A percentile compares a stretch with the other conserved stretches of the same genome.
Conservation (phyloP, 1,139 yeast genomes). For the Geotrichum histeridarum region DNA sequence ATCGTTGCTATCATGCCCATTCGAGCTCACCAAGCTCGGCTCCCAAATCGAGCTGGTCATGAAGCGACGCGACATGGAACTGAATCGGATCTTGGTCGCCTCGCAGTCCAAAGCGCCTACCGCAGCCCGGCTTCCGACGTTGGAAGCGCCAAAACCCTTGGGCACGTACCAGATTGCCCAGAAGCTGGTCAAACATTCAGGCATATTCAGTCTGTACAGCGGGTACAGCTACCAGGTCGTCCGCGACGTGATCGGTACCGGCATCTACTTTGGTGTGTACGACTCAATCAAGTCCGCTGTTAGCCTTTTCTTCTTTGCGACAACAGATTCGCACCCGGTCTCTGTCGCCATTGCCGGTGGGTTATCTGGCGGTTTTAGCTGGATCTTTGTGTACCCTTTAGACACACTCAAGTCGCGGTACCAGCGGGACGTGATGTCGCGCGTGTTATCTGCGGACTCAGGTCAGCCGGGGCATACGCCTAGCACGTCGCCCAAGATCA, state of each 20-base stretch:
- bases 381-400: constrained; percentile 71
- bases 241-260: constrained; percentile 68
- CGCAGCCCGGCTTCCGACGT: neutral
- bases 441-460: constrained; percentile 35
- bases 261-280: constrained; percentile 67
- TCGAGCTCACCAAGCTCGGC: constrained; percentile 76
- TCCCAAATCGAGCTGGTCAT: constrained; percentile 57
- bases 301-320: constrained; percentile 29
- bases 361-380: constrained; percentile 64
- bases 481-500: constrained; percentile 21
- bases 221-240: constrained; percentile 62
- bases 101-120: constrained; percentile 8
- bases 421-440: constrained; percentile 67
- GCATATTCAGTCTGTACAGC: constrained; percentile 60
- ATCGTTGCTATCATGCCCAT: constrained; percentile 72
- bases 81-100: constrained; percentile 22
- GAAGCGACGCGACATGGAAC: constrained; percentile 40
- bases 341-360: constrained; percentile 70
- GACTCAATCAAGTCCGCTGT: constrained; percentile 54
- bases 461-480: neutral
- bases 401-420: constrained; percentile 73
- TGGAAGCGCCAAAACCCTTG: constrained; percentile 10
- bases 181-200: constrained; percentile 54
- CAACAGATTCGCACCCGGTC: constrained; percentile 37
- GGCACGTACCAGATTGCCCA: constrained; percentile 47